Percentiles rank a stretch among this genome's conserved stretches.
Evolutionary conservation across 768 basidiomycete species (phyloP).

Genomic region (Gymnopilus junonius): DNA sequence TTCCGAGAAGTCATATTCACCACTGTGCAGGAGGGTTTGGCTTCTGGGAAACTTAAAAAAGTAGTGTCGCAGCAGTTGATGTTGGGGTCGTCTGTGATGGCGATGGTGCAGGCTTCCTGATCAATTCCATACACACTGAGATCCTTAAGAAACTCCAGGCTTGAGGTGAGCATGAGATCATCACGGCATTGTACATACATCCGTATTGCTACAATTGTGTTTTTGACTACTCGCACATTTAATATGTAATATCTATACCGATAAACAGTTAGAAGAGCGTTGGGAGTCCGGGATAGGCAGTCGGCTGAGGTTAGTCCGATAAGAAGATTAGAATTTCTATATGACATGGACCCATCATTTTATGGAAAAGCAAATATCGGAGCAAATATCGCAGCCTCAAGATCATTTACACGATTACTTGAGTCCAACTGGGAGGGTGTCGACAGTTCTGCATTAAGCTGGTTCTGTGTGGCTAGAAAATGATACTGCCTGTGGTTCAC

Average conservation of each 20-base stretch:
- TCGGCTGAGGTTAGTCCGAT: slow-evolving; percentile 22
- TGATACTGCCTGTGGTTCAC: background rate
- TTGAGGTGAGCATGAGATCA: background rate
- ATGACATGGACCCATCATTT: background rate
- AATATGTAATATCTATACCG: background rate
- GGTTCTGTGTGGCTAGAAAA: background rate
- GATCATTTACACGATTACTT: background rate
- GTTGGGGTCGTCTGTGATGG: slow-evolving; percentile 68
- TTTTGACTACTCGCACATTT: background rate
- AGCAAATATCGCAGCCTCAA: slow-evolving; percentile 8
- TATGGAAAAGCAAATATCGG: too few relatives aligned
- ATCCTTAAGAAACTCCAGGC: slow-evolving; percentile 36
- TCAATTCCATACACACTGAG: slow-evolving; percentile 53
- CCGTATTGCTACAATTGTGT: background rate
- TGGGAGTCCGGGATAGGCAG: too few relatives aligned
- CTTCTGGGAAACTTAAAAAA: slow-evolving; percentile 30
- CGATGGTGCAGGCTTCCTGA: slow-evolving; percentile 47
- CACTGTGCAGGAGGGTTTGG: slow-evolving; percentile 47
- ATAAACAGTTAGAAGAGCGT: background rate
- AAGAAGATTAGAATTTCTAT: slow-evolving; percentile 21
- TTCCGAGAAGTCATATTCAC: slow-evolving; percentile 55
- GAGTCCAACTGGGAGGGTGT: too few relatives aligned
- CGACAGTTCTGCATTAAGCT: too few relatives aligned
- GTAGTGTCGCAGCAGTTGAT: slow-evolving; percentile 59
- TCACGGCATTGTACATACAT: background rate